Percentiles rank a stretch among this genome's conserved stretches.
Evolutionary conservation across 257 asterid species (phyloP).

Genomic region (Fraxinus pennsylvanica): DNA sequence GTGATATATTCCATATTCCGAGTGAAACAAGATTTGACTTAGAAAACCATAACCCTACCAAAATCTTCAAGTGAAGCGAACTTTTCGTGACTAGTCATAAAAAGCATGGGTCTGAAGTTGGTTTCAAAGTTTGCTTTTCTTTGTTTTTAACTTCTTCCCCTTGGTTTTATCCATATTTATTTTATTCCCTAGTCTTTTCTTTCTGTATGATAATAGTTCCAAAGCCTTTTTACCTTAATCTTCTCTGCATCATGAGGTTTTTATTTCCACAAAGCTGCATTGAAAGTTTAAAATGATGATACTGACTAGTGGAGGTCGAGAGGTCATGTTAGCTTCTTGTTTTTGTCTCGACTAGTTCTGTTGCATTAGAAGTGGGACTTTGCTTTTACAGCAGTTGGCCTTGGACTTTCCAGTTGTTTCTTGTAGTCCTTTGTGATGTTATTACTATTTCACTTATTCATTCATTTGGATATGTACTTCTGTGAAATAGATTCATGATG

Average conservation of each 20-base stretch:
- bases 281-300: slow-evolving; percentile 47
- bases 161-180: not conserved
- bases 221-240: no score
- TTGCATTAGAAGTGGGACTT: not conserved
- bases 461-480: not conserved
- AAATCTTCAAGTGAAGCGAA: not conserved
- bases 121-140: not conserved
- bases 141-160: no score
- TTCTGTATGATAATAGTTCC: no score
- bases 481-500: not conserved
- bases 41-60: not conserved
- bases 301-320: not conserved
- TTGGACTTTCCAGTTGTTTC: not conserved
- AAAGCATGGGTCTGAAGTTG: slow-evolving; percentile 69
- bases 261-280: slow-evolving; percentile 65
- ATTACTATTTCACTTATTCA: not conserved
- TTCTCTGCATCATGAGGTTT: not conserved
- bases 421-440: not conserved
- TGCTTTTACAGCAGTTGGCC: not conserved
- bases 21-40: not conserved
- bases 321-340: not conserved
- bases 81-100: not conserved
- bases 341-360: not conserved
- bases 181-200: not conserved
- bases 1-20: no score